These are phyloP conservation scores for Aspergillus baeticus DNA, from an alignment of 495 filamentous ascomycete species.

Conservation along the genomic window DNA sequence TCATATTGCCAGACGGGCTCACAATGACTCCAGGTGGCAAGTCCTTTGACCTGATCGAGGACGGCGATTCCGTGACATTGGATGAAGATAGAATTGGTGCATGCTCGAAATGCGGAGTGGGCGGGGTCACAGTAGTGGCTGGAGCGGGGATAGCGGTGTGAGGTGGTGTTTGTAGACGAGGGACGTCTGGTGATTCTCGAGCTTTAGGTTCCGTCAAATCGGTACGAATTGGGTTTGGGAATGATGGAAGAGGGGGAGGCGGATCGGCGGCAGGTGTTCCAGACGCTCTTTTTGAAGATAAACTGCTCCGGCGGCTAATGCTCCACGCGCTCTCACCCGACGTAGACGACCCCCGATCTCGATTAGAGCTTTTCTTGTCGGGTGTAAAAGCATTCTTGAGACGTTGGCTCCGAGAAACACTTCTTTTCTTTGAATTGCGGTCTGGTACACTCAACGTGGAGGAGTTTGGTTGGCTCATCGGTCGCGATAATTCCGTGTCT, in stretches of 20 bases:
- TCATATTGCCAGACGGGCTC: slow-evolving; percentile 68
- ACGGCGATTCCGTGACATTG: slow-evolving; percentile 35
- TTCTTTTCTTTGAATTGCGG: slow-evolving; percentile 34
- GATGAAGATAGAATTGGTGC: slow-evolving; percentile 26
- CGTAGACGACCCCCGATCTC: slow-evolving; percentile 40
- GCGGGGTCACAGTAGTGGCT: slow-evolving; percentile 54
- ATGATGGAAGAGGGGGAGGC: slow-evolving; percentile 20
- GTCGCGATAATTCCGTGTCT: slow-evolving; percentile 21
- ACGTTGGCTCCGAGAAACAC: slow-evolving; percentile 42
- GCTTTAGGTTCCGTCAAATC: slow-evolving; percentile 32
- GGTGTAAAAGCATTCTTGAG: slow-evolving; percentile 47
- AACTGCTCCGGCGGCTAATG: slow-evolving; percentile 36
- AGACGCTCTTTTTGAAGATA: slow-evolving; percentile 37
- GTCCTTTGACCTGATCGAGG: slow-evolving; percentile 31
- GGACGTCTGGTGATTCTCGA: slow-evolving; percentile 17
- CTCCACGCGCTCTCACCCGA: slow-evolving; percentile 34
- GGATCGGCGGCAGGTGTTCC: slow-evolving; percentile 22
- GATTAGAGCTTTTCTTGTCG: slow-evolving; percentile 41
- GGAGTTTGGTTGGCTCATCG: slow-evolving; percentile 24
- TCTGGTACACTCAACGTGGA: slow-evolving; percentile 36
- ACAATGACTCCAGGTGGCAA: slow-evolving; percentile 36
- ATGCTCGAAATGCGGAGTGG: slow-evolving; percentile 40
- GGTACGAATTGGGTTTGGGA: slow-evolving; percentile 39
- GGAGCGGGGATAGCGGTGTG: slow-evolving; percentile 43
- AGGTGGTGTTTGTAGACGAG: slow-evolving; percentile 43